These are phyloP conservation scores for Xylaria acuta DNA, from an alignment of 495 filamentous ascomycete species.

Conservation along the genomic window DNA sequence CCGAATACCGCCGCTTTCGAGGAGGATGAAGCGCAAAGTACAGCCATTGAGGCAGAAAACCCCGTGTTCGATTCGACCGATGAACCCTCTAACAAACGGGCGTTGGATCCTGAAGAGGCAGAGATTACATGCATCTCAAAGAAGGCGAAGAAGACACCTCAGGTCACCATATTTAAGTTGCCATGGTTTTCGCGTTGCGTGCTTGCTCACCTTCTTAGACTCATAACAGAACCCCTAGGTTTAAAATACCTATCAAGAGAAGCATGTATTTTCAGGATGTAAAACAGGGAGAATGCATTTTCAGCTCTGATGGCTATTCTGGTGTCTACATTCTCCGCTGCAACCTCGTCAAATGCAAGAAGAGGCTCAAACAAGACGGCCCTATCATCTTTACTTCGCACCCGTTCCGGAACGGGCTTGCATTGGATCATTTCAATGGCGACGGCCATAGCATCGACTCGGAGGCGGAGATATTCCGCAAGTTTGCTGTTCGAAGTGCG, in stretches of 20 bases:
- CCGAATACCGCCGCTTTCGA: not conserved
- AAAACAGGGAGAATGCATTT: constrained; percentile 7
- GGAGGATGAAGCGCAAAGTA: not conserved
- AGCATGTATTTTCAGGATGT: not conserved
- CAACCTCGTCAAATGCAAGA: constrained; percentile 14
- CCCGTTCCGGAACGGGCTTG: constrained; percentile 17
- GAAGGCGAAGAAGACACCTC: constrained; percentile 7
- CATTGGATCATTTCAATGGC: constrained; percentile 8
- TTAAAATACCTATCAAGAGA: not conserved
- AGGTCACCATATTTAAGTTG: not conserved
- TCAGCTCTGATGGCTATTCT: not conserved
- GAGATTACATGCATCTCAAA: not conserved
- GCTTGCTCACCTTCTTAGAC: not conserved
- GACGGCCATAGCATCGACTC: constrained; percentile 3
- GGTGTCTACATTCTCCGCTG: constrained; percentile 22
- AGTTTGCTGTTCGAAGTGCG: constrained; percentile 14
- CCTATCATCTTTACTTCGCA: constrained; percentile 10
- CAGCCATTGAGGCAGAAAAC: not conserved
- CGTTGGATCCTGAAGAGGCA: not conserved
- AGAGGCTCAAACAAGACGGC: not conserved
- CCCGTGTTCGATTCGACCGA: not conserved
- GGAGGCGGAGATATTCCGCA: constrained; percentile 13
- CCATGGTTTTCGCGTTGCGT: not conserved
- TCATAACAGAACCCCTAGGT: not conserved
- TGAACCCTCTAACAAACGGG: constrained; percentile 2